Evolutionary conservation across 83 land plant genomes (phyloP).

Genomic region (Diphasiastrum complanatum): DNA sequence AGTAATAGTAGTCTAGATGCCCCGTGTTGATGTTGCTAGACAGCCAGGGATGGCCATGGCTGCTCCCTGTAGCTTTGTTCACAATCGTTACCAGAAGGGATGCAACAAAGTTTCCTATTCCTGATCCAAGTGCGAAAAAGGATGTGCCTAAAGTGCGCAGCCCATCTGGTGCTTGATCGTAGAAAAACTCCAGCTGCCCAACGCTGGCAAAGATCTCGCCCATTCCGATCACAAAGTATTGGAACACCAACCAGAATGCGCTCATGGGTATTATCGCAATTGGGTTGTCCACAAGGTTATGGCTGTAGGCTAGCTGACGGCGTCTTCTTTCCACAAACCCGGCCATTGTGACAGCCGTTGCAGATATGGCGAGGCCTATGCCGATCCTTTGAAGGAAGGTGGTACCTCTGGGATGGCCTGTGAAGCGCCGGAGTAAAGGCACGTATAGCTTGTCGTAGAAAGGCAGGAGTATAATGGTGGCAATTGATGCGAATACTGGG

Average conservation of each 20-base stretch:
- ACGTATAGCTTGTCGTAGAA: conserved; percentile 48
- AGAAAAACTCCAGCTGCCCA: conserved; percentile 55
- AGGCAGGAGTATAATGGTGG: conserved; percentile 37
- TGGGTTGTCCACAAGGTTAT: not conserved
- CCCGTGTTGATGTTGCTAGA: conserved; percentile 47
- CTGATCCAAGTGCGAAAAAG: conserved; percentile 30
- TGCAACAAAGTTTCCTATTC: conserved; percentile 52
- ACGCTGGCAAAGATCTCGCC: conserved; percentile 46
- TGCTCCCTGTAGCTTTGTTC: conserved; percentile 14
- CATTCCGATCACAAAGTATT: conserved; percentile 40
- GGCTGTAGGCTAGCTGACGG: conserved; percentile 7
- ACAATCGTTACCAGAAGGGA: conserved; percentile 41
- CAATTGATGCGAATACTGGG: conserved; percentile 28
- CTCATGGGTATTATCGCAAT: conserved; percentile 33
- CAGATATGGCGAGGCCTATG: conserved; percentile 41
- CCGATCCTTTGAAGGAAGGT: conserved; percentile 65
- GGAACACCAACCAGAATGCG: conserved; percentile 42
- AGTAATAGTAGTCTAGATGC: conserved; percentile 57
- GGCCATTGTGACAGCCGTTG: conserved; percentile 34
- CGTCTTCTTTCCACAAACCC: conserved; percentile 36
- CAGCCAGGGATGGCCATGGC: conserved; percentile 51
- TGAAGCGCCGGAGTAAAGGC: conserved; percentile 28
- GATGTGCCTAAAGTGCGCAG: conserved; percentile 54
- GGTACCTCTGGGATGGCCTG: conserved; percentile 52
- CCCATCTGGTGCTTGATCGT: conserved; percentile 57